Evolutionary conservation across 1,284 basidiomycete genomes (phyloP), one percentile per base, ranked within the genome.

Genomic region (Phellopilus nigrolimitatus): DNA sequence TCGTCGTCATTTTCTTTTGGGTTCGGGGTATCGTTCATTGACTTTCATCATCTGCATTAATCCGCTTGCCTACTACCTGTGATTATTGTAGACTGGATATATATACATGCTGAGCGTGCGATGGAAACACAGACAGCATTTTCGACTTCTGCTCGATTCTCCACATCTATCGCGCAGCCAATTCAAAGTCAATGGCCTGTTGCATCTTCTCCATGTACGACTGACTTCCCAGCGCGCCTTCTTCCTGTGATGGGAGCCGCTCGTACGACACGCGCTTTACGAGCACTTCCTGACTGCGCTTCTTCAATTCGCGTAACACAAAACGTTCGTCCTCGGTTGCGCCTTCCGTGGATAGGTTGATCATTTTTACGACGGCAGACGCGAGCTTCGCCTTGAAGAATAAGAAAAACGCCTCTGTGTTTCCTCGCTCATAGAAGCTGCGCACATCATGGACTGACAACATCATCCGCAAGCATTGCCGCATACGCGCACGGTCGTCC

Each of bases 401-500:
- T 9, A 24, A n/a, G 22, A n/a, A 10, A 33, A 43, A 54, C 49
- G 27, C 51, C 49, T 36, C 56, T 38, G 15, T 50, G 22, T 17
- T 22, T 34, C 15, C 25, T 9, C n/a, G n/a, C n/a, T n/a, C n/a
- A n/a, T n/a, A n/a, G 58, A 49, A 7, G 51, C 50, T 5, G 49
- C 44, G 2, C 9, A 42, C 17, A 46, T 17, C 41, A 34, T 15
- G 39, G 56, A 49, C 43, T 33, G 42, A 24, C 65, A 57, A 62
- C 71, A 65, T 5, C 10, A 88, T 76, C 42, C 83, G 75, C 52
- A 87, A 57, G 55, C 74, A 77, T 57, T 83, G 80, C 15, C 76
- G 72, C 58, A 79, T 68, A 56, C 76, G 69, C 22, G 71, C 71
- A 10, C 62, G 63, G 56, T 79, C 74, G 22, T 67, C 66, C 10